Base-by-base conservation (phyloP, 495 filamentous ascomycete species). In the Talaromyces liani region DNA sequence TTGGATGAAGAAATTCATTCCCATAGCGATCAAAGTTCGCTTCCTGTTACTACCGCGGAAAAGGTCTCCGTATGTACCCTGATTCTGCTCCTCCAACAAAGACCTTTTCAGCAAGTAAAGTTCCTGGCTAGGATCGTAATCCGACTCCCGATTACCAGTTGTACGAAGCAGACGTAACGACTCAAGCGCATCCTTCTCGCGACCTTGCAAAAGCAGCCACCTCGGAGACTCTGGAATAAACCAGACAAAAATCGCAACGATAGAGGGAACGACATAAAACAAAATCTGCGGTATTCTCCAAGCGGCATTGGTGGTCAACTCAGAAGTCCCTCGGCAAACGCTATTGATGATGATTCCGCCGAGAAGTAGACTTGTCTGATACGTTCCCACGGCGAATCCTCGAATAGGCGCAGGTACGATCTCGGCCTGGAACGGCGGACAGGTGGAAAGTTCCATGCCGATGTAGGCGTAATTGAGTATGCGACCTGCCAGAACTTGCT, bases 381-480 rank as follows among this genome's bases (percentile, higher is more conserved):
- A 77, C 9, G 69, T 61, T 0, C 72, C 73, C 49, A 73, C 72
- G 36, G 68, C 69, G 51, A 73, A 68, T n/a, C 74, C 73, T 18
- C 73, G 68, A 27, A 73, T 61, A 14, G 64, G 66, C n/a, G 73
- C 71, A 3, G 73, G 74, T 4, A 73, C 69, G 9, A 77, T 65
- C 58, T 77, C 74, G 4, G 73, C 54, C 16, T 73, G 65, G 22
- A 71, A 70, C 5, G 69, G 65, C 8, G 74, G 73, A 12, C 68
- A 67, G 7, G 69, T 68, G 9, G 74, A 66, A 22, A 77, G 61
- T 31, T 77, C 71, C 72, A 77, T 75, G 22, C 73, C 74, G n/a
- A 77, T 67, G 58, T 75, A 77, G 18, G 69, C 55, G 68, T 73
- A 77, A 31, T 73, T 71, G 14, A 77, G 49, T 33, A 73, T 71